Conservation (phyloP, 2,329 filamentous ascomycete genomes). For the Fusarium sp. region DNA sequence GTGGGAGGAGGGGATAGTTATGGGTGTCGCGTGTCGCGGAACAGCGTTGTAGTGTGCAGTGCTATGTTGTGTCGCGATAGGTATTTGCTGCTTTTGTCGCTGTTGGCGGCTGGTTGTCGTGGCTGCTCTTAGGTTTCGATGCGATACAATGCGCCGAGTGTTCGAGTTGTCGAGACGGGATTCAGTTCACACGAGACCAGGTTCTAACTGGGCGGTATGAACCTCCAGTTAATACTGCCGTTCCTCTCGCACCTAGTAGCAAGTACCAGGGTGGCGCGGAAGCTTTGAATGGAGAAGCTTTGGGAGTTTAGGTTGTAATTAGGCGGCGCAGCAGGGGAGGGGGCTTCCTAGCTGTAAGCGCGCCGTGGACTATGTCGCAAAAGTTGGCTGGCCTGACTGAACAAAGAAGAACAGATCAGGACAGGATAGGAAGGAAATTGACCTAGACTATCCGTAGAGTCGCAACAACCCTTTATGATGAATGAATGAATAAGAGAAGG, state of each 20-base stretch:
- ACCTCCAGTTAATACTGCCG: conserved; percentile 40
- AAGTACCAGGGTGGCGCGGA: conserved; percentile 30
- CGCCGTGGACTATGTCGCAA: conserved; percentile 11
- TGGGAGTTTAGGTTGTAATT: conserved; percentile 11
- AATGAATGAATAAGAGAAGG: conserved; percentile 21
- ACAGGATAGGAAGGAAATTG: conserved; percentile 26
- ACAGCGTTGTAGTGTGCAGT: conserved; percentile 24
- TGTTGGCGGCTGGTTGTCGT: conserved; percentile 31
- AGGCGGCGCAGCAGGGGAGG: conserved; percentile 39
- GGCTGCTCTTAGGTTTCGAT: conserved; percentile 16
- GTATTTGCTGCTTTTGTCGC: not conserved
- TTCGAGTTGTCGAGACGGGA: conserved; percentile 42
- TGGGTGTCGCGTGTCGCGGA: conserved; percentile 36
- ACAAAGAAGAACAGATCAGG: not conserved
- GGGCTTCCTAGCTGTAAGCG: conserved; percentile 29
- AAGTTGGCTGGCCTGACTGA: conserved; percentile 7
- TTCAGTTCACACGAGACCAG: conserved; percentile 46
- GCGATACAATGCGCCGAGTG: conserved; percentile 38
- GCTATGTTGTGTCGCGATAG: conserved; percentile 23
- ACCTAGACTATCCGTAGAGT: conserved; percentile 9
- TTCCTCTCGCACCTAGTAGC: conserved; percentile 26
- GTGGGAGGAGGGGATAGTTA: conserved; percentile 12
- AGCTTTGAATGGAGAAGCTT: conserved; percentile 35
- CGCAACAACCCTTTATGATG: conserved; percentile 32
- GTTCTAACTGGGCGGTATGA: conserved; percentile 44